These are phyloP conservation scores for Nicotiana tomentosiformis DNA, from an alignment of 257 asterid species.

Conservation along the genomic window DNA sequence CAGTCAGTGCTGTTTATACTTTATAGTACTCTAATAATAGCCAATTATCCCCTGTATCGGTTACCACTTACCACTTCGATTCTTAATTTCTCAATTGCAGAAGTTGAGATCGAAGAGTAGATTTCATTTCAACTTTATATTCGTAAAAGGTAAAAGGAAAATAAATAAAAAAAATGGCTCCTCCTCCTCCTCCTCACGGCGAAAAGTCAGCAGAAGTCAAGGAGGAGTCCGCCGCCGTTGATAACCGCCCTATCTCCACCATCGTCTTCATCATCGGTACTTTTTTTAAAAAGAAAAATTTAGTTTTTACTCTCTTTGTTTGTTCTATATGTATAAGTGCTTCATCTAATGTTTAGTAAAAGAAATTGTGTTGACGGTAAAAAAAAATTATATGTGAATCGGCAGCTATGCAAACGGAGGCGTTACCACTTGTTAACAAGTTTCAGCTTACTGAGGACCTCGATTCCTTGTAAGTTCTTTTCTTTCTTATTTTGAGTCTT, in stretches of 20 bases:
- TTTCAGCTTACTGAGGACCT: slow-evolving; percentile 59
- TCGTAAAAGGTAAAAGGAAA: not conserved
- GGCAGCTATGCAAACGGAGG: slow-evolving; percentile 95
- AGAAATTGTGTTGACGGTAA: not conserved
- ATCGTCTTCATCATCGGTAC: slow-evolving; percentile 77
- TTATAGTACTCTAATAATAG: not conserved
- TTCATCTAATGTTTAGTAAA: not conserved
- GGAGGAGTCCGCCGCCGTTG: slow-evolving; percentile 29
- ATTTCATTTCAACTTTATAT: not conserved
- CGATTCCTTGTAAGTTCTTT: slow-evolving; percentile 32
- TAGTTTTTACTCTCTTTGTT: not conserved
- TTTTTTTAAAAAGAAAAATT: not conserved
- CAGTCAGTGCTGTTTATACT: not conserved
- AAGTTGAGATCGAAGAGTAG: not conserved
- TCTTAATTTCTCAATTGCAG: not conserved
- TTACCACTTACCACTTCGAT: not conserved
- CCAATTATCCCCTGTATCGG: not conserved
- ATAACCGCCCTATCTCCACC: slow-evolving; percentile 50
- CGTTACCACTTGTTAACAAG: slow-evolving; percentile 69
- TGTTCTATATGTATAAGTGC: not conserved
- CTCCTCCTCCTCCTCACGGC: slow-evolving; percentile 40
- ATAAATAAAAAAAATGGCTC: slow-evolving; percentile 42
- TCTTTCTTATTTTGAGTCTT: not conserved
- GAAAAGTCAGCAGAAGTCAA: slow-evolving; percentile 24
- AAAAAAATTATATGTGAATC: not conserved